Conservation (phyloP, 1,139 yeast genomes). For the Debaryomycetaceae sp. region DNA sequence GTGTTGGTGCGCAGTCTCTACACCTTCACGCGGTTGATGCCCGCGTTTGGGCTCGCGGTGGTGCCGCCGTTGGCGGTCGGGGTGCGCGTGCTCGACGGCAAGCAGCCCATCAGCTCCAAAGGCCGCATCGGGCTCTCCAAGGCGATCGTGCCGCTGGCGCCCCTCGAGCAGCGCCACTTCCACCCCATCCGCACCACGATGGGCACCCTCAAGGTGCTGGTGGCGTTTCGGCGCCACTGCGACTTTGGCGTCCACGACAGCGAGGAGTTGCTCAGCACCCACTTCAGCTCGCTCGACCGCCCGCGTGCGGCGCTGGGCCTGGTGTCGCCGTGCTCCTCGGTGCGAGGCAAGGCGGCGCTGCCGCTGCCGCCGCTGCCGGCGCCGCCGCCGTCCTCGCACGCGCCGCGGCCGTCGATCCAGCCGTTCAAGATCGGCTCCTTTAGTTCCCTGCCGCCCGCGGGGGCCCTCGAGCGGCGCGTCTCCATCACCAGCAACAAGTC, state of each 20-base stretch:
- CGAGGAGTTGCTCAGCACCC: conserved; percentile 59
- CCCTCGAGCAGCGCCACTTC: conserved; percentile 49
- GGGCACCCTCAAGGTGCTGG: conserved; percentile 71
- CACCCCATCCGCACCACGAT: conserved; percentile 68
- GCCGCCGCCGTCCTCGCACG: conserved; percentile 2
- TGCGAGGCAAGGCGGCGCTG: neutral
- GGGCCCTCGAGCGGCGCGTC: conserved; percentile 37
- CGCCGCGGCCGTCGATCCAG: conserved; percentile 39
- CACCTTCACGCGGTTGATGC: conserved; percentile 64
- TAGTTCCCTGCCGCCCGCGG: conserved; percentile 43
- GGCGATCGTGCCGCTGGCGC: conserved; percentile 48
- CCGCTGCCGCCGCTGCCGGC: conserved; percentile 1
- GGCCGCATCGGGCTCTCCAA: conserved; percentile 84
- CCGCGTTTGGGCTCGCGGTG: conserved; percentile 56
- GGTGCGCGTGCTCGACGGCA: conserved; percentile 70
- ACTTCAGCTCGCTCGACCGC: conserved; percentile 48
- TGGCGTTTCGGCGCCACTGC: conserved; percentile 71
- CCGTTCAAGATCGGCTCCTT: conserved; percentile 63
- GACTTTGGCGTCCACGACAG: conserved; percentile 65
- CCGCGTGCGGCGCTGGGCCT: conserved; percentile 17
- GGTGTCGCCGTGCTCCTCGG: conserved; percentile 27
- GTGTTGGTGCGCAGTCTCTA: conserved; percentile 70
- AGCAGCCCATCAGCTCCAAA: conserved; percentile 69
- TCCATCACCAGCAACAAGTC: conserved; percentile 45
- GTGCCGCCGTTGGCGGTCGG: conserved; percentile 42